Evolutionary conservation across 2,329 filamentous ascomycete genomes (phyloP).

Genomic region (Colletotrichum melonis): DNA sequence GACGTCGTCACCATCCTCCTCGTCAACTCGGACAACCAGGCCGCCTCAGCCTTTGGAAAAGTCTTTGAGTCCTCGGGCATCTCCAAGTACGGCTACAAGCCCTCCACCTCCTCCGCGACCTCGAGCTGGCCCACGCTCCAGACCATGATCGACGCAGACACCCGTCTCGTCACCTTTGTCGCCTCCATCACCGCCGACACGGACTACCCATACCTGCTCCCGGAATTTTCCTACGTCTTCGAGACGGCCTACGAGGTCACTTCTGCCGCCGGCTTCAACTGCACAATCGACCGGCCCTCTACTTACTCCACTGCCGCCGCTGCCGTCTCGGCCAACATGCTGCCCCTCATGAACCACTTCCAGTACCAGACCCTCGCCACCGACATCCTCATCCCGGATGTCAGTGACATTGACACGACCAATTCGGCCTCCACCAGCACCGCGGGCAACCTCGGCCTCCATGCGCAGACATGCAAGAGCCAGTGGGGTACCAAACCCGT

Average conservation of each 20-base stretch:
- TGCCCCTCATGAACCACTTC: conserved; percentile 87
- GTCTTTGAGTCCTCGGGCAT: conserved; percentile 70
- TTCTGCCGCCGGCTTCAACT: conserved; percentile 74
- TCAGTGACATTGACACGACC: conserved; percentile 69
- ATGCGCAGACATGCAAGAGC: conserved; percentile 63
- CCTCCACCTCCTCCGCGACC: conserved; percentile 55
- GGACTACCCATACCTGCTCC: conserved; percentile 67
- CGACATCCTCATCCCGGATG: conserved; percentile 70
- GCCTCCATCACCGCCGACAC: conserved; percentile 60
- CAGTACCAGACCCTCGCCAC: conserved; percentile 68
- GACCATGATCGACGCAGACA: conserved; percentile 72
- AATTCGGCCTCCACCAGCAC: conserved; percentile 70
- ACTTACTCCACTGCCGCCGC: conserved; percentile 57
- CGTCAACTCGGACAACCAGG: conserved; percentile 74
- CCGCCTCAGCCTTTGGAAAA: conserved; percentile 64
- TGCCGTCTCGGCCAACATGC: conserved; percentile 68
- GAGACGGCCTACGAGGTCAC: conserved; percentile 78
- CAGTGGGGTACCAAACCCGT: conserved; percentile 74
- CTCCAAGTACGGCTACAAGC: conserved; percentile 69
- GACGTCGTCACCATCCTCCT: conserved; percentile 82
- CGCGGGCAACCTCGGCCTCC: conserved; percentile 64
- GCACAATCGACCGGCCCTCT: conserved; percentile 74
- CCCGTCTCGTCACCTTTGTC: conserved; percentile 76
- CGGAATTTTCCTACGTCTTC: conserved; percentile 76
- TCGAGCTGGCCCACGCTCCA: conserved; percentile 78